phyloP scores from a whole-genome alignment of 495 filamentous ascomycete species.

The Friedmanniomyces endolithicus region DNA sequence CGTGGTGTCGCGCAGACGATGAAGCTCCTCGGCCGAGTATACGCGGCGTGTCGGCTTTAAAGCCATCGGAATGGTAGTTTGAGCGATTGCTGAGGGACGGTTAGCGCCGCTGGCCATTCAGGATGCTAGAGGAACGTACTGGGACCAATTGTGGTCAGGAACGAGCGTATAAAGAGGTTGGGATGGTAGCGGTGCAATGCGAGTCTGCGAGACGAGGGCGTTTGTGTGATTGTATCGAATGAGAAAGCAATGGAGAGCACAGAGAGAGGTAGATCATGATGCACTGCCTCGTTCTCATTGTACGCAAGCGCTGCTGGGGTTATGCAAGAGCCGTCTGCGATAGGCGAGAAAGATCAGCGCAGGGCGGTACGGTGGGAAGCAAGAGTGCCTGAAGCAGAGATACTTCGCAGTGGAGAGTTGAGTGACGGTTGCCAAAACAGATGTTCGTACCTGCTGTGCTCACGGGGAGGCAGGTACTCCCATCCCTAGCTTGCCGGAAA shows the following conservation, averaged over 20 bases:
- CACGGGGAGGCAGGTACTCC: no score
- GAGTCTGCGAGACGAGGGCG: neutral
- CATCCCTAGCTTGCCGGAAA: no score
- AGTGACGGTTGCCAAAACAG: no score
- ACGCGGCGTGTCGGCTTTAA: conserved; percentile 9
- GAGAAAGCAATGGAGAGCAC: neutral
- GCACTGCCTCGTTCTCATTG: neutral
- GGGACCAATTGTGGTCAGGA: neutral
- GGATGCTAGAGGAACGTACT: neutral
- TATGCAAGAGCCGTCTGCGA: no score
- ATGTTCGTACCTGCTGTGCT: no score
- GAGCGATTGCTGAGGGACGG: neutral
- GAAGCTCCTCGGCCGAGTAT: conserved; percentile 17
- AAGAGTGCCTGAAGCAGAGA: no score
- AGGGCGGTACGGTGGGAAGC: no score
- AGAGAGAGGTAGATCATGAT: neutral
- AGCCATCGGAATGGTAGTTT: neutral
- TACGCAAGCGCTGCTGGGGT: neutral
- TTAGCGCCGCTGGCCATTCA: neutral
- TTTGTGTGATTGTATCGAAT: neutral
- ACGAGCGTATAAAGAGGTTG: conserved; percentile 19
- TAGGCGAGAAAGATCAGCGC: no score
- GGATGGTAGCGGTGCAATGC: conserved; percentile 15
- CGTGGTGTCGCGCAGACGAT: conserved; percentile 9
- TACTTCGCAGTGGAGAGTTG: no score